phyloP scores from a whole-genome alignment of 2,329 filamentous ascomycete genomes.

The Xylaria polymorpha region DNA sequence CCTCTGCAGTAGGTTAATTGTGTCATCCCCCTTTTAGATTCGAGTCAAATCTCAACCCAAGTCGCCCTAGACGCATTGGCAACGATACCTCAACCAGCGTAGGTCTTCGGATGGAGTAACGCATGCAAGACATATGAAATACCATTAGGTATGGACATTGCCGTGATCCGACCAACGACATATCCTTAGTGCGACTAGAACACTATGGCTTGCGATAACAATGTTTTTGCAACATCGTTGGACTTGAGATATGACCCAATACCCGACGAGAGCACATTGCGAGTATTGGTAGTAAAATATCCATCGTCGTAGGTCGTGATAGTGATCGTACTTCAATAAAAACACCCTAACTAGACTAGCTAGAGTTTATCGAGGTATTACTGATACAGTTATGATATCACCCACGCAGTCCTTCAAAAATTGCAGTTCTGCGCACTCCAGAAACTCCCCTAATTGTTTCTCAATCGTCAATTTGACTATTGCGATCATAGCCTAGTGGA shows the following conservation, averaged over 20 bases:
- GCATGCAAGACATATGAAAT: neutral
- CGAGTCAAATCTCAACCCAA: slow-evolving; percentile 2
- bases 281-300: neutral
- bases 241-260: neutral
- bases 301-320: neutral
- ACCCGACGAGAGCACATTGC: neutral
- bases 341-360: slow-evolving; percentile 15
- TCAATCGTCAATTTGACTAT: neutral
- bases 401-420: slow-evolving; percentile 6
- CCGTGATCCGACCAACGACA: neutral
- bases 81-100: neutral
- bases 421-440: neutral
- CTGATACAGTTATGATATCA: slow-evolving; percentile 42
- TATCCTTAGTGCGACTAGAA: neutral
- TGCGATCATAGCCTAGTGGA: neutral
- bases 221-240: too few relatives aligned
- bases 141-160: neutral
- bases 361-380: neutral
- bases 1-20: slow-evolving; percentile 1
- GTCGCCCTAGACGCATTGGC: neutral
- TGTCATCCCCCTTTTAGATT: slow-evolving; percentile 20
- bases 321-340: slow-evolving; percentile 20
- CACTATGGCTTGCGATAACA: neutral
- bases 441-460: neutral
- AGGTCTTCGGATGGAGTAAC: neutral